These are phyloP conservation scores for Lactuca saligna DNA, from an alignment of 129 eudicot species.

Conservation along the genomic window DNA sequence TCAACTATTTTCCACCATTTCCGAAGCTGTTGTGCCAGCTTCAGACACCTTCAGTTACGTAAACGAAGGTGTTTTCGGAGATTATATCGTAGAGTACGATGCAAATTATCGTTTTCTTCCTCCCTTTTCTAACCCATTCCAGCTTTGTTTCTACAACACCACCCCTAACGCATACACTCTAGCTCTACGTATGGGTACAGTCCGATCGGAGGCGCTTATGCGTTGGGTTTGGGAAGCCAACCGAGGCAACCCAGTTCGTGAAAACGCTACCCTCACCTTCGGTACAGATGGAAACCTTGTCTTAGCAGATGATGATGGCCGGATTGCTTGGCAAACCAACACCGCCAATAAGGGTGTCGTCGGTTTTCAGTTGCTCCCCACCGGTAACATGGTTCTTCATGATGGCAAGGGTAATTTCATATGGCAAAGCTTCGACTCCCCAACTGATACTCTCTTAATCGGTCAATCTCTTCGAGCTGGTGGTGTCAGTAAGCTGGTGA, in stretches of 20 bases:
- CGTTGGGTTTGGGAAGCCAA: slow-evolving; percentile 59
- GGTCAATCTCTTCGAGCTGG: slow-evolving; percentile 38
- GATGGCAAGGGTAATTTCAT: slow-evolving; percentile 37
- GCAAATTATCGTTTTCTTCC: slow-evolving; percentile 18
- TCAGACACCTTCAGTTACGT: slow-evolving; percentile 27
- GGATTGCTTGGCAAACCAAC: slow-evolving; percentile 44
- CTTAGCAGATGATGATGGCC: slow-evolving; percentile 40
- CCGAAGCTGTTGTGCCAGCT: slow-evolving; percentile 24
- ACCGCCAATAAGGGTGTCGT: slow-evolving; percentile 48
- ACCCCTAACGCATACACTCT: slow-evolving; percentile 43
- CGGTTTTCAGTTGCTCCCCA: slow-evolving; percentile 28
- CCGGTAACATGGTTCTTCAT: slow-evolving; percentile 45
- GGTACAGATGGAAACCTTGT: slow-evolving; percentile 43
- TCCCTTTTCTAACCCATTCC: slow-evolving; percentile 24
- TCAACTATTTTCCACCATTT: background rate
- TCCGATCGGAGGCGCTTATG: background rate
- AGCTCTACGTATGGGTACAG: slow-evolving; percentile 36
- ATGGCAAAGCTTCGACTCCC: slow-evolving; percentile 55
- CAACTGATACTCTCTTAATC: slow-evolving; percentile 48
- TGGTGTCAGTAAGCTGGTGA: slow-evolving; percentile 28
- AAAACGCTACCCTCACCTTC: slow-evolving; percentile 39
- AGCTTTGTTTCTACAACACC: slow-evolving; percentile 46
- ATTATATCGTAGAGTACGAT: slow-evolving; percentile 25
- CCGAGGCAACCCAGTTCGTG: slow-evolving; percentile 40
- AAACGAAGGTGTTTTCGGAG: slow-evolving; percentile 24